Percentiles rank a stretch among this genome's conserved stretches.
These are phyloP conservation scores for Xylariaceae sp. DNA, from an alignment of 2,329 filamentous ascomycete species.

Conservation along the genomic window DNA sequence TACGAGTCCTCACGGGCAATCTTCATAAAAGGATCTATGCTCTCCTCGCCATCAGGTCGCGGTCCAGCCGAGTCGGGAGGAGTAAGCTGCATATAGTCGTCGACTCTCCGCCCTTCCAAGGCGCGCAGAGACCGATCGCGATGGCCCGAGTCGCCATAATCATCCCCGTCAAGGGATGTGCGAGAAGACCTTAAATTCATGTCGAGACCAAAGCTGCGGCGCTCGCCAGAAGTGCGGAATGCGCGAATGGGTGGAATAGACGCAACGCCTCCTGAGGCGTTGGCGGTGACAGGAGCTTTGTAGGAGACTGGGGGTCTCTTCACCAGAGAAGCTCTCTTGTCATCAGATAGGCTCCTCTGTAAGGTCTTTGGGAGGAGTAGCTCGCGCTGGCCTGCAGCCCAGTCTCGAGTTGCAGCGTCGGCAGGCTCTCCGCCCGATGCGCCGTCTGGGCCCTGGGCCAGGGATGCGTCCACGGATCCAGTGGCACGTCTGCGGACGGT, in stretches of 20 bases:
- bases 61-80: slow-evolving; percentile 39
- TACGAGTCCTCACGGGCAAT: slow-evolving; percentile 55
- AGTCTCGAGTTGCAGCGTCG: slow-evolving; percentile 35
- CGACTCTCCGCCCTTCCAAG: slow-evolving; percentile 45
- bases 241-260: slow-evolving; percentile 53
- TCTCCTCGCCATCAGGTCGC: slow-evolving; percentile 48
- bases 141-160: slow-evolving; percentile 41
- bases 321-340: slow-evolving; percentile 42
- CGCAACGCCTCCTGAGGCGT: slow-evolving; percentile 29
- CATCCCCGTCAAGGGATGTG: slow-evolving; percentile 44
- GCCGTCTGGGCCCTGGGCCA: slow-evolving; percentile 5
- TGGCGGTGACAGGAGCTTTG: slow-evolving; percentile 38
- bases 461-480: slow-evolving; percentile 20
- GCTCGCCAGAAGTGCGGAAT: slow-evolving; percentile 56
- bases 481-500: slow-evolving; percentile 37
- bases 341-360: slow-evolving; percentile 45
- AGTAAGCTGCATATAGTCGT: slow-evolving; percentile 39
- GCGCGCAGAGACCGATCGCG: slow-evolving; percentile 51
- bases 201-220: slow-evolving; percentile 53
- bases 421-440: slow-evolving; percentile 12
- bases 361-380: slow-evolving; percentile 46
- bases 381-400: slow-evolving; percentile 45
- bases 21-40: slow-evolving; percentile 57
- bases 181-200: slow-evolving; percentile 46
- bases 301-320: slow-evolving; percentile 51